Base-by-base conservation (phyloP, 176 grass and related monocot species). In the Puya raimondii region DNA sequence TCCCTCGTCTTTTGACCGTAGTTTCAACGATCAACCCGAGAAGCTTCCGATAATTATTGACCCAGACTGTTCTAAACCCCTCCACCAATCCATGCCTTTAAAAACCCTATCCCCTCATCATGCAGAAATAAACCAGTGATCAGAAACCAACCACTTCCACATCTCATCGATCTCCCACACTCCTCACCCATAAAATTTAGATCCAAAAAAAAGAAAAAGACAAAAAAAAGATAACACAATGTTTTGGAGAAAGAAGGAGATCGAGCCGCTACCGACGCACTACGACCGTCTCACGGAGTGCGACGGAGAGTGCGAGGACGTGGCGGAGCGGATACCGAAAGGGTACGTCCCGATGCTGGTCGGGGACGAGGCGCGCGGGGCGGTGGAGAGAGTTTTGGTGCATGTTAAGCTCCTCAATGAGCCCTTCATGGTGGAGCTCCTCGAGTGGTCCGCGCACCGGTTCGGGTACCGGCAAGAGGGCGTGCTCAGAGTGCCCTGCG, bases 401-500 rank as follows among this genome's bases (percentile, higher is more conserved):
- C 58, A 47, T n/a, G 17, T 74, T 1, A 12, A 49, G 12, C 53
- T 16, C 42, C 21, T 74, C 27, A 64, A 49, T 17, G 53, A 74
- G 47, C 72, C 72, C 1, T 50, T 27, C 10, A 47, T 74, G 9
- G 58, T 74, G 11, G 42, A 13, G 11, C 25, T 74, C 57, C 42
- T 74, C 29, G 72, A 74, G 18, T 26, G 63, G 57, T 58, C 72
- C 9, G 72, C 72, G 9, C 4, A 50, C 58, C 57, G 27, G 72
- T 74, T 74, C 20, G 72, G 72, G 15, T 74, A 74, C 18, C 2
- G 10, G 47, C 72, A 90, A 25, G 23, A 9, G 9, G 87, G 87
- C 9, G 76, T 86, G 50, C 13, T 90, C 42, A 74, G 70, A 75
- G 63, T 91, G 2, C 78, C 64, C 0, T 91, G 84, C 29, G 48